Evolutionary conservation across 2,329 filamentous ascomycete genomes (phyloP).

Genomic region (Fusarium illudens): DNA sequence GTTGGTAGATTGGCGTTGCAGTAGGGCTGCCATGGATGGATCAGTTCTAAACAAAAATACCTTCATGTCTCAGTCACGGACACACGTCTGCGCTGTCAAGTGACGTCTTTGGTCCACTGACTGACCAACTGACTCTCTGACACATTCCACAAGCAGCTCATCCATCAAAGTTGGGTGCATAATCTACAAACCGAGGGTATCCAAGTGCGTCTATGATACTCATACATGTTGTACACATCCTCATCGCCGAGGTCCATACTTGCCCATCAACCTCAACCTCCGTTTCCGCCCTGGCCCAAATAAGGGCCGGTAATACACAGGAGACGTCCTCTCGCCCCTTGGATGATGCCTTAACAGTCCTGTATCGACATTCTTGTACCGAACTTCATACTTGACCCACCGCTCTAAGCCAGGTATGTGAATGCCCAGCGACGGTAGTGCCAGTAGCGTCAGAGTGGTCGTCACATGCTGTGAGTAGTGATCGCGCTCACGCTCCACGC

Average conservation of each 20-base stretch:
- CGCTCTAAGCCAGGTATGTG: slow-evolving; percentile 56
- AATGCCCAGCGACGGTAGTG: slow-evolving; percentile 62
- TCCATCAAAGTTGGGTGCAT: neutral
- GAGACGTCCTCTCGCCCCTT: slow-evolving; percentile 16
- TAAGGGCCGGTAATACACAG: slow-evolving; percentile 10
- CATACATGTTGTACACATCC: slow-evolving; percentile 3
- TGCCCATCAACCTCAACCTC: slow-evolving; percentile 28
- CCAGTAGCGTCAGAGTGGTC: slow-evolving; percentile 54
- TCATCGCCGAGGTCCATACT: slow-evolving; percentile 19
- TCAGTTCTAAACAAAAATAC: neutral
- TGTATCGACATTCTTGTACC: slow-evolving; percentile 60
- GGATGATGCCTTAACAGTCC: slow-evolving; percentile 46
- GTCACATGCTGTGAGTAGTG: slow-evolving; percentile 39
- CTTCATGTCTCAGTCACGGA: neutral
- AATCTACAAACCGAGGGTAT: slow-evolving; percentile 1
- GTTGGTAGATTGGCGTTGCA: neutral
- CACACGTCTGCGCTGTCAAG: neutral
- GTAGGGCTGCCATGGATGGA: neutral
- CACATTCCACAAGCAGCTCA: neutral
- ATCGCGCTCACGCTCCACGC: slow-evolving; percentile 47
- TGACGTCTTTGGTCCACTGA: neutral
- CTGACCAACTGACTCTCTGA: neutral
- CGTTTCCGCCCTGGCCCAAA: slow-evolving; percentile 22
- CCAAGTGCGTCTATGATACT: neutral
- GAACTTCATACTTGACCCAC: slow-evolving; percentile 59